Evolutionary conservation across 495 filamentous ascomycete species (phyloP).

Genomic region (Aspergillus mulundensis): DNA sequence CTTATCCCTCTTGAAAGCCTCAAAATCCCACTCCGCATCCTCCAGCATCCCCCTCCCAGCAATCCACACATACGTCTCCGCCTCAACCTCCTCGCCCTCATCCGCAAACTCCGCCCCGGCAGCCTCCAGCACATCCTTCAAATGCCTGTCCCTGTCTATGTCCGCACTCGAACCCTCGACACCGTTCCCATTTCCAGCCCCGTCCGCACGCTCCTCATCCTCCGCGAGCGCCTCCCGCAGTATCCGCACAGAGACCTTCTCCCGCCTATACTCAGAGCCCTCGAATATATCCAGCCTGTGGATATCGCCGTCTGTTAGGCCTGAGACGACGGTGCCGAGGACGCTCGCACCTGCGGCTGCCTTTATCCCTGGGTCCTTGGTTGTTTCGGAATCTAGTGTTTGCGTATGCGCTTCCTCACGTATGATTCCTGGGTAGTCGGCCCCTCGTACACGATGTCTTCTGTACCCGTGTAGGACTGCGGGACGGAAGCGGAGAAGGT

Average conservation of each 20-base stretch:
- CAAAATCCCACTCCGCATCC: constrained; percentile 75
- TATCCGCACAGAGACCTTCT: constrained; percentile 55
- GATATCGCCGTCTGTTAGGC: constrained; percentile 73
- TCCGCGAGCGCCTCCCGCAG: constrained; percentile 38
- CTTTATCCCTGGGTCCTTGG: neutral
- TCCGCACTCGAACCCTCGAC: constrained; percentile 9
- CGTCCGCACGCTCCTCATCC: neutral
- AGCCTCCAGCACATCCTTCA: constrained; percentile 31
- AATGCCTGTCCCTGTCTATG: constrained; percentile 13
- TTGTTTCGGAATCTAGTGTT: neutral
- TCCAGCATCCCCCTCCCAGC: constrained; percentile 50
- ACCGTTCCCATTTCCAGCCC: constrained; percentile 3
- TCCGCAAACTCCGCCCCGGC: constrained; percentile 27
- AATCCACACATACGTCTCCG: constrained; percentile 78
- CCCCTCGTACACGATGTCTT: constrained; percentile 61
- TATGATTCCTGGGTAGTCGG: constrained; percentile 85
- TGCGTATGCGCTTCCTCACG: constrained; percentile 27
- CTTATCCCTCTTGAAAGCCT: constrained; percentile 66
- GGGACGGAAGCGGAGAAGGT: constrained; percentile 60
- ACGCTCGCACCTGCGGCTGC: constrained; percentile 48
- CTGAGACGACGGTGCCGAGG: constrained; percentile 73
- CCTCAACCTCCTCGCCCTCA: constrained; percentile 52
- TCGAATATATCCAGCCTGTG: constrained; percentile 79
- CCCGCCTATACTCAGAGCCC: constrained; percentile 66
- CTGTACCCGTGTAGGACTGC: constrained; percentile 71